Percentiles rank a stretch among this genome's conserved stretches.
Conservation (phyloP, 441 rosid genomes). For the Gossypium gossypioides region DNA sequence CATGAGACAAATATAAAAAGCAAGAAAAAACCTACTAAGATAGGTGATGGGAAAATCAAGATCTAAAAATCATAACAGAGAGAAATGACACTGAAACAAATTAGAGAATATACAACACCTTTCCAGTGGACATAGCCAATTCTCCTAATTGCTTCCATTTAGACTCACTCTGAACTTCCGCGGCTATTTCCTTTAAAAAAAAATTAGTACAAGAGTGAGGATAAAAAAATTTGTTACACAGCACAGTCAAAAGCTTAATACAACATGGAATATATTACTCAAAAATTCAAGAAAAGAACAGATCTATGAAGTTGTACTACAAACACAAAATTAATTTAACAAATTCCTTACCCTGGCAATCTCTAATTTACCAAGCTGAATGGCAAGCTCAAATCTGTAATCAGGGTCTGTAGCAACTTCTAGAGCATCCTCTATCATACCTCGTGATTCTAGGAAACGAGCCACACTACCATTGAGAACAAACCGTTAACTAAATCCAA, state of each 20-base stretch:
- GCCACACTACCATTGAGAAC: constrained; percentile 62
- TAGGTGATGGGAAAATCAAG: background rate
- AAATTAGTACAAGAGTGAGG: constrained; percentile 3
- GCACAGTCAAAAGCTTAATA: background rate
- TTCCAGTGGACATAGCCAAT: constrained; percentile 90
- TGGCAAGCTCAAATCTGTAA: constrained; percentile 87
- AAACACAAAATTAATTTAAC: background rate
- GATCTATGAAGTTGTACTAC: background rate
- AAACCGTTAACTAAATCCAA: constrained; percentile 14
- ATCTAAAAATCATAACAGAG: background rate
- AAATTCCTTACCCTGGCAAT: constrained; percentile 60
- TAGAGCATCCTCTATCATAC: constrained; percentile 88
- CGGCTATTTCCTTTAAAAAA: constrained; percentile 62
- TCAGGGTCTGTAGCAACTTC: constrained; percentile 95
- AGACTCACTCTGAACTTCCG: constrained; percentile 75
- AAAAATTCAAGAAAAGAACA: constrained; percentile 2
- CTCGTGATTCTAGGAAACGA: constrained; percentile 90
- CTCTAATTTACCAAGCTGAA: constrained; percentile 85
- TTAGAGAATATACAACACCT: constrained; percentile 32
- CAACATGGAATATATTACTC: background rate
- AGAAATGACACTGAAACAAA: background rate
- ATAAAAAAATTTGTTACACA: background rate
- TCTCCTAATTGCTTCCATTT: constrained; percentile 99
- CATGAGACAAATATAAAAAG: background rate
- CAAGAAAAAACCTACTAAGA: background rate